These are phyloP conservation scores for Pilasporangium apinafurcum DNA, from an alignment of 352 stramenopile species.

Conservation along the genomic window DNA sequence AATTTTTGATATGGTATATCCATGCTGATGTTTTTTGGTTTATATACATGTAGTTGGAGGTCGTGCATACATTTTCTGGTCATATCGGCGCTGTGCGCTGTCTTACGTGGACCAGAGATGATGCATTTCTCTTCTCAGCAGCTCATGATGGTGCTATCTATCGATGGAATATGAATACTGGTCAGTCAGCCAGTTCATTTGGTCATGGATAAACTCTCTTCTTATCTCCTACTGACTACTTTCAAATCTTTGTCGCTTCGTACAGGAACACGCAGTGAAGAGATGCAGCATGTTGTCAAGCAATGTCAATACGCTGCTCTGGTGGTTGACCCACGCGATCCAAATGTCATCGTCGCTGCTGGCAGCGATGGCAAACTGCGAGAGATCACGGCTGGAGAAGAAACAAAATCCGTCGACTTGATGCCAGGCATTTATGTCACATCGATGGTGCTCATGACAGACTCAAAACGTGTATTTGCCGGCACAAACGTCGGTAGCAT, in stretches of 20 bases:
- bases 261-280: conserved; percentile 51
- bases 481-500: conserved; percentile 59
- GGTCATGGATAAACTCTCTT: too few relatives aligned
- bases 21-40: neutral
- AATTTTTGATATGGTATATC: too few relatives aligned
- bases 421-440: conserved; percentile 29
- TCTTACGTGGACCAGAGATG: conserved; percentile 63
- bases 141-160: conserved; percentile 80
- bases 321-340: conserved; percentile 41
- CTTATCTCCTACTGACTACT: neutral
- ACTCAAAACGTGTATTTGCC: conserved; percentile 56
- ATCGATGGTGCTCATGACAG: conserved; percentile 51
- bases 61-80: conserved; percentile 64
- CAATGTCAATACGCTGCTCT: conserved; percentile 67
- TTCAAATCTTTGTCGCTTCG: neutral
- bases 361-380: conserved; percentile 67
- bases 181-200: neutral
- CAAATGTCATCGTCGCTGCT: conserved; percentile 38
- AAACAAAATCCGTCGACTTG: conserved; percentile 44
- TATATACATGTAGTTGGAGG: conserved; percentile 25
- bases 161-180: conserved; percentile 54
- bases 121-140: conserved; percentile 70
- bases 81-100: conserved; percentile 73
- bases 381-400: conserved; percentile 53
- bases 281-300: conserved; percentile 71